These are phyloP conservation scores for Entoloma clypeatum DNA, from an alignment of 1,284 basidiomycete genomes.

Conservation along the genomic window DNA sequence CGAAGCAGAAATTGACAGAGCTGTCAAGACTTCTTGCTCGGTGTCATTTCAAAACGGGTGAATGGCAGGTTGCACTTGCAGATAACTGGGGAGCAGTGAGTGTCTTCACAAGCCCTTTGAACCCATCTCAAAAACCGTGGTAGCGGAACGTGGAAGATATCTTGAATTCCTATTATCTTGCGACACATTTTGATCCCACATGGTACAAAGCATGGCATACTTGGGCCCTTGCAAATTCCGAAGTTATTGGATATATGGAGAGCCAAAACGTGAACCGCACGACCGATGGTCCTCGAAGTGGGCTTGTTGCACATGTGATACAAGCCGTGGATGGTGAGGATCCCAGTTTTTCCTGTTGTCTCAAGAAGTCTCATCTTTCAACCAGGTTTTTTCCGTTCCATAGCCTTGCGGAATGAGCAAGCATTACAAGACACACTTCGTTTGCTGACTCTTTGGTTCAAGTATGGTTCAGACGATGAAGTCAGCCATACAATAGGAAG, in stretches of 20 bases:
- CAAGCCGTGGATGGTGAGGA: constrained; percentile 86
- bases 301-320: constrained; percentile 84
- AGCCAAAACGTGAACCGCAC: constrained; percentile 56
- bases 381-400: constrained; percentile 92
- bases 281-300: constrained; percentile 66
- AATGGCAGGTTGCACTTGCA: constrained; percentile 87
- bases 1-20: constrained; percentile 67
- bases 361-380: constrained; percentile 2
- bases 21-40: constrained; percentile 88
- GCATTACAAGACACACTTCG: constrained; percentile 95
- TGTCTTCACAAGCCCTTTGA: constrained; percentile 14
- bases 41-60: constrained; percentile 95
- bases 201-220: constrained; percentile 99
- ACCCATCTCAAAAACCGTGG: constrained; percentile 9
- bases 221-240: constrained; percentile 96
- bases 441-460: constrained; percentile 97
- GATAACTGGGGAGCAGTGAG: constrained; percentile 77
- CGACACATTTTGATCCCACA: constrained; percentile 87
- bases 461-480: constrained; percentile 89
- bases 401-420: constrained; percentile 86
- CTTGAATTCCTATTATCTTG: constrained; percentile 79
- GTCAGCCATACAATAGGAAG: constrained; percentile 88
- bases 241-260: constrained; percentile 87
- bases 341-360: neutral
- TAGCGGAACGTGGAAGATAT: constrained; percentile 81